phyloP scores from a whole-genome alignment of 2,329 filamentous ascomycete genomes.

The Penicillium sp. region DNA sequence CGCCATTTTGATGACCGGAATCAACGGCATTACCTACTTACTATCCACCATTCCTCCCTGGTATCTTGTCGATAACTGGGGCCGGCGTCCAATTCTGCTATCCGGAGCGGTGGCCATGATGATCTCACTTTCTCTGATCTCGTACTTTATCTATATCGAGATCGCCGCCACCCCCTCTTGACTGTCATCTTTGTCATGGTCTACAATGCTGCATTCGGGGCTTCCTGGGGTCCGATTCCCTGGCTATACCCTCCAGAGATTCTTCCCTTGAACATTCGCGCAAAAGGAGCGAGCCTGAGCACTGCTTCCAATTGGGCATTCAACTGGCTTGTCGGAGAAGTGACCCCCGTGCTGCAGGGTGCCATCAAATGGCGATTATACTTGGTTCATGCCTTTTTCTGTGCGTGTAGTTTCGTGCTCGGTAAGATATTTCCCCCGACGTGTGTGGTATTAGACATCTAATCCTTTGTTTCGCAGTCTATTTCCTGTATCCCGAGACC shows the following conservation, averaged over 20 bases:
- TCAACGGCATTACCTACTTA: constrained; percentile 89
- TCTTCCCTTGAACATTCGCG: constrained; percentile 88
- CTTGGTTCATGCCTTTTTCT: constrained; percentile 94
- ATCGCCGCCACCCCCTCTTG: constrained; percentile 66
- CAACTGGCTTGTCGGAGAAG: constrained; percentile 93
- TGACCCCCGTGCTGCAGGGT: constrained; percentile 90
- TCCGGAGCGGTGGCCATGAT: constrained; percentile 87
- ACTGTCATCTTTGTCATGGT: constrained; percentile 96
- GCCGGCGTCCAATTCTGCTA: constrained; percentile 80
- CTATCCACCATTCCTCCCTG: constrained; percentile 90
- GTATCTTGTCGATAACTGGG: constrained; percentile 93
- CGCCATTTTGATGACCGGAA: constrained; percentile 93
- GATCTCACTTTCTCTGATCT: constrained; percentile 79
- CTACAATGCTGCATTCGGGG: constrained; percentile 96
- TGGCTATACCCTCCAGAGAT: constrained; percentile 99
- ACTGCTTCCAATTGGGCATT: constrained; percentile 98
- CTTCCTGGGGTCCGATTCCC: constrained; percentile 95
- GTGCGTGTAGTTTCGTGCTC: constrained; percentile 88
- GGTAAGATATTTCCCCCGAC: constrained; percentile 57
- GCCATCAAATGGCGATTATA: constrained; percentile 92
- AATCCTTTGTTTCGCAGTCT: constrained; percentile 57
- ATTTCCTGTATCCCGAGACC: constrained; percentile 95
- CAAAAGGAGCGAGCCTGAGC: constrained; percentile 92
- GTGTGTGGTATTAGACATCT: not conserved
- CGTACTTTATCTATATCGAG: constrained; percentile 91